These are phyloP conservation scores for Liquidambar formosana DNA, from an alignment of 164 flowering plant genomes.

Conservation along the genomic window DNA sequence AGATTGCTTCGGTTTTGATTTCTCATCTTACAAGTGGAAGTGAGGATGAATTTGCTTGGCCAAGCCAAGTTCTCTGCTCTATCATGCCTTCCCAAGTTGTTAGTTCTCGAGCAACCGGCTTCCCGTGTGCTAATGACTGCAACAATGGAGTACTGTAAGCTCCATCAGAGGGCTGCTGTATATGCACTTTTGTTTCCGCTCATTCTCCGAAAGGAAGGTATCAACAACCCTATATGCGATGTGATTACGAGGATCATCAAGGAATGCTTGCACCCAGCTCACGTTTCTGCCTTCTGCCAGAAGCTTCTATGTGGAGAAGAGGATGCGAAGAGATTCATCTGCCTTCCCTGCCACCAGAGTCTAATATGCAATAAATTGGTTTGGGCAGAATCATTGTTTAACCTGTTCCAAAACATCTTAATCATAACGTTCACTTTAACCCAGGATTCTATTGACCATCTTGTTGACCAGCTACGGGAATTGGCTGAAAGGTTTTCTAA, in stretches of 20 bases:
- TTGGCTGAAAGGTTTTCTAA: conserved; percentile 44
- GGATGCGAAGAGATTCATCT: conserved; percentile 34
- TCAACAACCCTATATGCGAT: conserved; percentile 58
- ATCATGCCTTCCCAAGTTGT: conserved; percentile 61
- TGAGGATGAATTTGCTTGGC: conserved; percentile 49
- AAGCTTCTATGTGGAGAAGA: conserved; percentile 48
- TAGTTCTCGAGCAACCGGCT: conserved; percentile 53
- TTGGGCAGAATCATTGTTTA: conserved; percentile 76
- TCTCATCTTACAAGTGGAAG: conserved; percentile 39
- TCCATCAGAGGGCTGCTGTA: conserved; percentile 64
- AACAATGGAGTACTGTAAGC: conserved; percentile 57
- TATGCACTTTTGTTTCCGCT: conserved; percentile 61
- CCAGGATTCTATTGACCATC: conserved; percentile 54
- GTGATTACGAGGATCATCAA: conserved; percentile 53
- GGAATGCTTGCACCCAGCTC: conserved; percentile 79
- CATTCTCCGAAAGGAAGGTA: conserved; percentile 47
- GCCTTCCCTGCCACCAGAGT: conserved; percentile 54
- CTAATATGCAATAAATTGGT: conserved; percentile 50
- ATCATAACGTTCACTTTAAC: conserved; percentile 53
- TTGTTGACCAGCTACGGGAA: conserved; percentile 38
- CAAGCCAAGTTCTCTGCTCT: conserved; percentile 60
- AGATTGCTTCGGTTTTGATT: conserved; percentile 51
- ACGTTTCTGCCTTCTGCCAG: conserved; percentile 74
- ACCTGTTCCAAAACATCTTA: conserved; percentile 58
- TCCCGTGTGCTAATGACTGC: conserved; percentile 57